Percentiles rank a stretch among this genome's conserved stretches.
These are phyloP conservation scores for Ophiostoma australiae DNA, from an alignment of 2,329 filamentous ascomycete genomes.

Conservation along the genomic window DNA sequence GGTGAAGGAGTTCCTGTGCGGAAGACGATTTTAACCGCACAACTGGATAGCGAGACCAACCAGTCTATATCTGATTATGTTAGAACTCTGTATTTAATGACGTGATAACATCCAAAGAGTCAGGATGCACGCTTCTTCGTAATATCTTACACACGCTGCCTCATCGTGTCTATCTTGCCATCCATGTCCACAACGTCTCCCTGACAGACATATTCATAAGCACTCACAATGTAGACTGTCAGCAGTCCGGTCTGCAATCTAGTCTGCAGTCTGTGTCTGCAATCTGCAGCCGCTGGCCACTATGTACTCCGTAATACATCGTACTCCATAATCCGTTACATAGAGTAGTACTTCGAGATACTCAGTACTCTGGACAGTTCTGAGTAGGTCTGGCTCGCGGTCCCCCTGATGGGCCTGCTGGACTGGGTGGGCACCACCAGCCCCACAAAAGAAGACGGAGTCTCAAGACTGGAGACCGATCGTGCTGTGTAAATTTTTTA, in stretches of 20 bases:
- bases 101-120: too few relatives aligned
- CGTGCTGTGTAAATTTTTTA: too few relatives aligned
- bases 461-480: not conserved
- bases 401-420: conserved; percentile 22
- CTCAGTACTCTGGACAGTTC: too few relatives aligned
- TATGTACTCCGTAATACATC: not conserved
- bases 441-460: conserved; percentile 4
- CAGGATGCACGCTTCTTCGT: not conserved
- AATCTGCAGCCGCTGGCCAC: not conserved
- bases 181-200: too few relatives aligned
- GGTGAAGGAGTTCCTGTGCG: not conserved
- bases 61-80: too few relatives aligned
- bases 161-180: too few relatives aligned
- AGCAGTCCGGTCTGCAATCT: too few relatives aligned
- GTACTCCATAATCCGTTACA: not conserved
- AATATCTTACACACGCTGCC: not conserved
- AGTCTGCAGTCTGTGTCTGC: too few relatives aligned
- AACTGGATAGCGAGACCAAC: not conserved
- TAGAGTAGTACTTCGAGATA: not conserved
- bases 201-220: not conserved
- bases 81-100: too few relatives aligned
- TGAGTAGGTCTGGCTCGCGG: conserved; percentile 24
- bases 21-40: not conserved
- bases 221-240: not conserved
- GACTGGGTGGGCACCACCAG: conserved; percentile 21